Evolutionary conservation across 768 basidiomycete species (phyloP).

Genomic region (Neoboletus magnificus): DNA sequence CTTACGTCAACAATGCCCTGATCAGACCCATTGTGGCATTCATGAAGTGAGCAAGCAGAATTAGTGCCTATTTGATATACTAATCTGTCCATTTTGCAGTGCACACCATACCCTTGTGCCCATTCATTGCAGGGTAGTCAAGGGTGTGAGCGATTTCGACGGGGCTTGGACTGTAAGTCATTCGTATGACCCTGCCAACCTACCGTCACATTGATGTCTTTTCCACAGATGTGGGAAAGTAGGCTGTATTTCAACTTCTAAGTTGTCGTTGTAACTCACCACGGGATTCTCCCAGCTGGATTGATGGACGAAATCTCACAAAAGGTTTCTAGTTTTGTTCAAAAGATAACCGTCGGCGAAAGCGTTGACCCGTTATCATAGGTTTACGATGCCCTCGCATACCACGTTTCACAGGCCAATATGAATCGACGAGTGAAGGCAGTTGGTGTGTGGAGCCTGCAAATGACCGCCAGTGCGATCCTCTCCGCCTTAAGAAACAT

Average conservation of each 20-base stretch:
- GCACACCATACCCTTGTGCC: slow-evolving; percentile 92
- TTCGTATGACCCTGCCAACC: neutral
- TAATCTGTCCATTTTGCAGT: slow-evolving; percentile 40
- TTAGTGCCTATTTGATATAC: neutral
- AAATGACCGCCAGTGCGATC: slow-evolving; percentile 88
- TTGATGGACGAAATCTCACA: slow-evolving; percentile 87
- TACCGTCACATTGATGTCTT: slow-evolving; percentile 3
- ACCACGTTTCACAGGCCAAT: slow-evolving; percentile 90
- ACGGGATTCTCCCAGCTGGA: slow-evolving; percentile 57
- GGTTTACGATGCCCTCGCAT: slow-evolving; percentile 90
- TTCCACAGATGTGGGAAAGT: slow-evolving; percentile 87
- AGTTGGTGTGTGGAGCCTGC: slow-evolving; percentile 92
- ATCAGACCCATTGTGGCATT: slow-evolving; percentile 97
- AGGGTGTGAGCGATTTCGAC: slow-evolving; percentile 85
- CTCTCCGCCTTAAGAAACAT: slow-evolving; percentile 72
- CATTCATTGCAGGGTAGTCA: slow-evolving; percentile 85
- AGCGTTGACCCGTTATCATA: slow-evolving; percentile 25
- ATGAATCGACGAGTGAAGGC: slow-evolving; percentile 86
- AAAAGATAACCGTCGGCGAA: neutral
- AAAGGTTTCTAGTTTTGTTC: slow-evolving; percentile 48
- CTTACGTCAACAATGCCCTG: slow-evolving; percentile 89
- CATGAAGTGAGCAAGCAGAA: slow-evolving; percentile 73
- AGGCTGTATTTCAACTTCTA: slow-evolving; percentile 28
- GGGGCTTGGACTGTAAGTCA: slow-evolving; percentile 89
- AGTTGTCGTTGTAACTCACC: neutral